Evolutionary conservation across 805 yeast species (phyloP).

Genomic region (Candida krabiensis): DNA sequence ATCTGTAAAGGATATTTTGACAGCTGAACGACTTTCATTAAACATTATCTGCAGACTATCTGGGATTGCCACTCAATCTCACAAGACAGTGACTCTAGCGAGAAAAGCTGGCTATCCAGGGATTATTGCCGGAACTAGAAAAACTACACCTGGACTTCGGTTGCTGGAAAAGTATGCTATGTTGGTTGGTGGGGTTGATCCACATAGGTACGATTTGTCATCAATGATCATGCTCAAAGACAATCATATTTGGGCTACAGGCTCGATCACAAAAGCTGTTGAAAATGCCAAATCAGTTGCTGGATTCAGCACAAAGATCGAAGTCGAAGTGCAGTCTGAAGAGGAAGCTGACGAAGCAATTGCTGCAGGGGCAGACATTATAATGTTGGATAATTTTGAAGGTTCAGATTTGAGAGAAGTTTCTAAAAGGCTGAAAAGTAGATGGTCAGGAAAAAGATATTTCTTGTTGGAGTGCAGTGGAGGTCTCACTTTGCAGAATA

Average conservation of each 20-base stretch:
- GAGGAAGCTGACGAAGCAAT: constrained; percentile 91
- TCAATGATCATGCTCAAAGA: constrained; percentile 97
- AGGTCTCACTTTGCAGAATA: constrained; percentile 73
- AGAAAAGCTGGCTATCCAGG: constrained; percentile 72
- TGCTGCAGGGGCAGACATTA: constrained; percentile 91
- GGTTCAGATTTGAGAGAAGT: constrained; percentile 64
- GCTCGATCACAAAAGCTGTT: constrained; percentile 87
- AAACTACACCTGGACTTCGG: constrained; percentile 96
- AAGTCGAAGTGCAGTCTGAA: constrained; percentile 87
- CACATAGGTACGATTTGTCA: constrained; percentile 87
- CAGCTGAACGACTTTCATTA: constrained; percentile 85
- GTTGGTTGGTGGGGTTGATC: constrained; percentile 93
- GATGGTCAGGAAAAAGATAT: constrained; percentile 47
- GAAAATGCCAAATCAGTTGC: constrained; percentile 71
- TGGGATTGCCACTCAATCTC: constrained; percentile 82
- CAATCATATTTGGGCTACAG: constrained; percentile 90
- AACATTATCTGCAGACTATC: constrained; percentile 80
- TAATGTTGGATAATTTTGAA: constrained; percentile 88
- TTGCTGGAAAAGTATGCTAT: constrained; percentile 87
- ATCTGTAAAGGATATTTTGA: constrained; percentile 71
- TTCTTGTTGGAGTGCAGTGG: constrained; percentile 90
- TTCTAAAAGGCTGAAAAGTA: constrained; percentile 59
- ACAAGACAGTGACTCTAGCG: constrained; percentile 58
- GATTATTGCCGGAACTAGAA: constrained; percentile 91
- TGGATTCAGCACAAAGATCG: constrained; percentile 88